Evolutionary conservation across 805 yeast species (phyloP).

Genomic region (Candida sonorensis): DNA sequence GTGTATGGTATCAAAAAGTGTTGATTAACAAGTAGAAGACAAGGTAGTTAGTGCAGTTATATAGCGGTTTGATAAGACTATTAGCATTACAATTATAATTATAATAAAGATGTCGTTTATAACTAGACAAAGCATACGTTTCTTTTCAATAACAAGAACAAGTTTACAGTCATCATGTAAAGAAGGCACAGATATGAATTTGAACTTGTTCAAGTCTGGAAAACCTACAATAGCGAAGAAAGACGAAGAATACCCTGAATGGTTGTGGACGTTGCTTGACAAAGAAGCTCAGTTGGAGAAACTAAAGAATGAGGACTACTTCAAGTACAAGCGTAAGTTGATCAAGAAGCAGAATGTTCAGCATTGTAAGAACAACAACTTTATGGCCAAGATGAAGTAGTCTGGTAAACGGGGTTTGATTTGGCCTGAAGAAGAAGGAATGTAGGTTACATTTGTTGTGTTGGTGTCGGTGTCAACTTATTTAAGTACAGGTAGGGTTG

Average conservation of each 20-base stretch:
- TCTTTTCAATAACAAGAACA: conserved; percentile 13
- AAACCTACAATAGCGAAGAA: conserved; percentile 83
- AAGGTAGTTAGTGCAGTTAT: too few relatives aligned
- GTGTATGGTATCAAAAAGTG: too few relatives aligned
- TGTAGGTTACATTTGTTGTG: too few relatives aligned
- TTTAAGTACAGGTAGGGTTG: too few relatives aligned
- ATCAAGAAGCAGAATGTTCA: conserved; percentile 63
- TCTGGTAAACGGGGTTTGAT: background rate
- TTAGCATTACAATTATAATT: background rate
- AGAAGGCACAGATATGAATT: conserved; percentile 66
- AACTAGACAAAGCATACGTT: conserved; percentile 9
- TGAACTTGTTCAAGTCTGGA: conserved; percentile 73
- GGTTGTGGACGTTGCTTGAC: conserved; percentile 89
- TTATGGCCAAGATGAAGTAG: conserved; percentile 48
- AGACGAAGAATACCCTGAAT: conserved; percentile 85
- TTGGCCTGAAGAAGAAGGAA: too few relatives aligned
- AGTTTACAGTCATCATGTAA: conserved; percentile 42
- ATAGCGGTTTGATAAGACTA: background rate
- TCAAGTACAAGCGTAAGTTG: conserved; percentile 61
- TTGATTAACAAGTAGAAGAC: too few relatives aligned
- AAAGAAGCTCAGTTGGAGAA: conserved; percentile 49
- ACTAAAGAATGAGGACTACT: conserved; percentile 49
- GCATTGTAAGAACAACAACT: conserved; percentile 72
- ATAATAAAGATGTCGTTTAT: background rate
- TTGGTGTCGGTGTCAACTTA: too few relatives aligned